Evolutionary conservation across 495 filamentous ascomycete genomes (phyloP).

Genomic region (Penicillium paxilli): DNA sequence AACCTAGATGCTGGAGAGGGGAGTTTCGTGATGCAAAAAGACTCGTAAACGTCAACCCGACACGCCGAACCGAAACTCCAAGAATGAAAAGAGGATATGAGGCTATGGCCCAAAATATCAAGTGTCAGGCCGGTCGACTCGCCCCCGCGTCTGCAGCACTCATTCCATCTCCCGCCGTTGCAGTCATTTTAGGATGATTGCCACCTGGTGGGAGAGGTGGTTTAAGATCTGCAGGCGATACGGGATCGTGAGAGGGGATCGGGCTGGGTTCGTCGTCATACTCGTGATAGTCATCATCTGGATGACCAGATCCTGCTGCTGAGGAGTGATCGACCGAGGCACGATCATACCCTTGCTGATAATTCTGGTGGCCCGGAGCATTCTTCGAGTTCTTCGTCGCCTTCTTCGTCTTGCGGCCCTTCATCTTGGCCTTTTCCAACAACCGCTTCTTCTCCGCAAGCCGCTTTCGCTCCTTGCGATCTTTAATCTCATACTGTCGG

Average conservation of each 20-base stretch:
- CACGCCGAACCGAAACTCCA: conserved; percentile 7
- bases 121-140: conserved; percentile 37
- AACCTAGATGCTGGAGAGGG: conserved; percentile 28
- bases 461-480: conserved; percentile 77
- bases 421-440: conserved; percentile 94
- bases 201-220: conserved; percentile 29
- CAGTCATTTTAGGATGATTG: conserved; percentile 25
- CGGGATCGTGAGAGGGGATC: conserved; percentile 30
- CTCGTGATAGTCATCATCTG: conserved; percentile 56
- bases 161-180: conserved; percentile 17
- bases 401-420: conserved; percentile 80
- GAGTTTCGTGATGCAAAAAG: conserved; percentile 33
- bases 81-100: conserved; percentile 13
- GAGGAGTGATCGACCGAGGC: conserved; percentile 46
- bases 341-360: conserved; percentile 49
- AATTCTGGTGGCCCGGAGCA: conserved; percentile 34
- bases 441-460: conserved; percentile 80
- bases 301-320: conserved; percentile 42
- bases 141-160: conserved; percentile 31
- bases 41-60: no score
- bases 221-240: conserved; percentile 35
- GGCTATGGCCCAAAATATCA: neutral
- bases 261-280: conserved; percentile 52
- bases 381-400: conserved; percentile 66
- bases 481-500: conserved; percentile 91